A percentile compares a stretch with the other conserved stretches of the same genome.
These are phyloP conservation scores for Lagenidium sp. DNA, from an alignment of 352 stramenopile genomes.

Conservation along the genomic window DNA sequence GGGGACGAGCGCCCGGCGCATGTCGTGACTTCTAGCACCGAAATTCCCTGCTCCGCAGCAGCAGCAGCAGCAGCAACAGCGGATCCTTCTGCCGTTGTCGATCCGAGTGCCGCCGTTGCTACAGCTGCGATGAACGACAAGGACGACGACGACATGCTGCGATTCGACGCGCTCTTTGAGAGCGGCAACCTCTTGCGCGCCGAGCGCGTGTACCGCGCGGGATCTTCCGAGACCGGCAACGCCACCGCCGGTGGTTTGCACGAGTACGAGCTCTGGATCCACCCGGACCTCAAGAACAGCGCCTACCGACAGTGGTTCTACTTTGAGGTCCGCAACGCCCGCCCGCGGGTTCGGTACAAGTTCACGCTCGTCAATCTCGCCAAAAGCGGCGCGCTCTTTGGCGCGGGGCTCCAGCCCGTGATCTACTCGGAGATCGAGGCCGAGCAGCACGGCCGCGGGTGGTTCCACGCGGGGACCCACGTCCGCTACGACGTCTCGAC, in stretches of 20 bases:
- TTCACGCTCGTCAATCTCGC: slow-evolving; percentile 77
- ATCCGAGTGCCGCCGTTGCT: too few species aligned
- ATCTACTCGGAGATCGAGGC: slow-evolving; percentile 66
- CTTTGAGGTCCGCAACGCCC: slow-evolving; percentile 68
- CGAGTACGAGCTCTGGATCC: slow-evolving; percentile 64
- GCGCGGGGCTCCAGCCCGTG: slow-evolving; percentile 66
- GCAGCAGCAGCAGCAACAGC: too few species aligned
- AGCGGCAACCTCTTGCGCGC: slow-evolving; percentile 53
- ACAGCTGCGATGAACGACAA: too few species aligned
- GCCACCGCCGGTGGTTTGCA: slow-evolving; percentile 19
- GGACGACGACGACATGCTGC: slow-evolving; percentile 51
- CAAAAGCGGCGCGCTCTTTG: slow-evolving; percentile 79
- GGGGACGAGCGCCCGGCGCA: too few species aligned
- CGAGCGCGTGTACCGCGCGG: slow-evolving; percentile 41
- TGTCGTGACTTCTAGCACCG: slow-evolving; percentile 24
- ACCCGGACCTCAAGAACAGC: slow-evolving; percentile 75
- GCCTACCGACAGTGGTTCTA: slow-evolving; percentile 89
- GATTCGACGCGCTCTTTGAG: slow-evolving; percentile 75
- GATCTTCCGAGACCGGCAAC: neutral
- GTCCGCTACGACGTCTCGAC: slow-evolving; percentile 51
- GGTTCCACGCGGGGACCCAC: slow-evolving; percentile 46
- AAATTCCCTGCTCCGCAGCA: too few species aligned
- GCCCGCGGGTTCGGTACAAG: slow-evolving; percentile 34
- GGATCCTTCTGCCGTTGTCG: too few species aligned
- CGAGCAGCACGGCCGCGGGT: slow-evolving; percentile 27